A percentile compares a stretch with the other conserved stretches of the same genome.
phyloP scores from a whole-genome alignment of 1,139 yeast species.

The Candida neerlandica region DNA sequence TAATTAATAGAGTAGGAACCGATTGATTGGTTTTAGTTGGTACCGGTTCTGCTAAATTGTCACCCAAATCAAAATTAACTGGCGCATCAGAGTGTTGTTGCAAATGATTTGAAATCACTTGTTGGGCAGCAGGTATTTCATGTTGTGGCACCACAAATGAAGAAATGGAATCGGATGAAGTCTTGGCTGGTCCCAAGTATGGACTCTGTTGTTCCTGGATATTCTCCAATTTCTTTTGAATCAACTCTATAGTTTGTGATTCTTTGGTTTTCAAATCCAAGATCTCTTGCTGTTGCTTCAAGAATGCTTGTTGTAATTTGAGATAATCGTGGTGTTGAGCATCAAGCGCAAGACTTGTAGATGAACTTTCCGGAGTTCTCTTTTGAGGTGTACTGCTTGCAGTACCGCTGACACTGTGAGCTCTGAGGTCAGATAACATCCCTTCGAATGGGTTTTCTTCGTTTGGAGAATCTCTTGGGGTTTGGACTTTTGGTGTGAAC shows the following conservation, averaged over 20 bases:
- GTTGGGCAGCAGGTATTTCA: constrained; percentile 11
- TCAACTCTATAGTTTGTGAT: constrained; percentile 16
- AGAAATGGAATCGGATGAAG: constrained; percentile 12
- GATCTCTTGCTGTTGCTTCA: constrained; percentile 42
- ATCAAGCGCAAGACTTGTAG: constrained; percentile 4
- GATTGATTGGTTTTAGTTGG: background rate
- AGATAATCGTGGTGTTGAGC: constrained; percentile 28
- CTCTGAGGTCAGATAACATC: constrained; percentile 22
- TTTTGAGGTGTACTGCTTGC: constrained; percentile 20
- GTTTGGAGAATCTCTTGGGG: constrained; percentile 31
- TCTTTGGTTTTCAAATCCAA: constrained; percentile 28
- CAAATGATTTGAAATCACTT: constrained; percentile 10
- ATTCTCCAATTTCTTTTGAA: constrained; percentile 14
- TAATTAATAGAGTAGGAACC: constrained; percentile 19
- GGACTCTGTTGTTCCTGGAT: constrained; percentile 13
- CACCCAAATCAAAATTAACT: constrained; percentile 11
- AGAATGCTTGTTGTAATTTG: constrained; percentile 40
- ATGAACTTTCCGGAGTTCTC: constrained; percentile 15
- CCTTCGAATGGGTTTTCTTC: constrained; percentile 46
- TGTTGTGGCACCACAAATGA: constrained; percentile 13
- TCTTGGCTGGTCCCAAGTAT: constrained; percentile 1
- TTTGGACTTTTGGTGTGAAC: constrained; percentile 41
- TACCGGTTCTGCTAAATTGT: constrained; percentile 6
- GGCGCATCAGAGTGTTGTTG: constrained; percentile 8
- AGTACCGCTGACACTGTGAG: constrained; percentile 6